phyloP scores from a whole-genome alignment of 2,329 filamentous ascomycete genomes.

The Aciculosporium take region DNA sequence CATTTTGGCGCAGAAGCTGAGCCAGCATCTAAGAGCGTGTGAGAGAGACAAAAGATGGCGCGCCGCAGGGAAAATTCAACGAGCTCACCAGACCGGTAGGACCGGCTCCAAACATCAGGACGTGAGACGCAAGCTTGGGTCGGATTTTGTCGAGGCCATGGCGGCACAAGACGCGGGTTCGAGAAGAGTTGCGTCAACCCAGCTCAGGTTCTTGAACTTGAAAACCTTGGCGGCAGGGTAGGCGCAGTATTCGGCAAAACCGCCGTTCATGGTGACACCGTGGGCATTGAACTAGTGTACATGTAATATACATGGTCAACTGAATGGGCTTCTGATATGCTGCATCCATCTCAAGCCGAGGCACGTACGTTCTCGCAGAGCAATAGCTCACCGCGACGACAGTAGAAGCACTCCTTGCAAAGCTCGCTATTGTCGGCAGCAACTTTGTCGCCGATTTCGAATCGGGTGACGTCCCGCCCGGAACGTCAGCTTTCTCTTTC shows the following conservation, averaged over 20 bases:
- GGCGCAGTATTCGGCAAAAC: slow-evolving; percentile 55
- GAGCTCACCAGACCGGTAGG: slow-evolving; percentile 45
- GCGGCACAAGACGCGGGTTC: slow-evolving; percentile 58
- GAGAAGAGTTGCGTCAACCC: slow-evolving; percentile 55
- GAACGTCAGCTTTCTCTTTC: not conserved
- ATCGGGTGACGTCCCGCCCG: slow-evolving; percentile 38
- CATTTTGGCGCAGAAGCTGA: slow-evolving; percentile 49
- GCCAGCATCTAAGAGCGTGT: slow-evolving; percentile 31
- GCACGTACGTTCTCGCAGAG: slow-evolving; percentile 46
- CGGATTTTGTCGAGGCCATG: slow-evolving; percentile 57
- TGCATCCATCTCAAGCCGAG: not conserved
- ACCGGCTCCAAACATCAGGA: slow-evolving; percentile 52
- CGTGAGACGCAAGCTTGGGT: slow-evolving; percentile 48
- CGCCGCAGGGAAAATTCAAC: not conserved
- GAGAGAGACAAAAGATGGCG: not conserved
- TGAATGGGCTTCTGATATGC: not conserved
- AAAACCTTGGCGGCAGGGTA: slow-evolving; percentile 43
- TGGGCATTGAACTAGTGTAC: slow-evolving; percentile 48
- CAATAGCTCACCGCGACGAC: slow-evolving; percentile 50
- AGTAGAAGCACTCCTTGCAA: slow-evolving; percentile 61
- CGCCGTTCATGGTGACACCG: slow-evolving; percentile 53
- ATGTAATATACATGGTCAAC: not conserved
- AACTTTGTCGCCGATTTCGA: slow-evolving; percentile 49
- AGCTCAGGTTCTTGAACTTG: slow-evolving; percentile 49
- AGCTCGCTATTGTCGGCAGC: slow-evolving; percentile 51